Evolutionary conservation across 495 filamentous ascomycete genomes (phyloP).

Genomic region (Penicillium dipodomyicola): DNA sequence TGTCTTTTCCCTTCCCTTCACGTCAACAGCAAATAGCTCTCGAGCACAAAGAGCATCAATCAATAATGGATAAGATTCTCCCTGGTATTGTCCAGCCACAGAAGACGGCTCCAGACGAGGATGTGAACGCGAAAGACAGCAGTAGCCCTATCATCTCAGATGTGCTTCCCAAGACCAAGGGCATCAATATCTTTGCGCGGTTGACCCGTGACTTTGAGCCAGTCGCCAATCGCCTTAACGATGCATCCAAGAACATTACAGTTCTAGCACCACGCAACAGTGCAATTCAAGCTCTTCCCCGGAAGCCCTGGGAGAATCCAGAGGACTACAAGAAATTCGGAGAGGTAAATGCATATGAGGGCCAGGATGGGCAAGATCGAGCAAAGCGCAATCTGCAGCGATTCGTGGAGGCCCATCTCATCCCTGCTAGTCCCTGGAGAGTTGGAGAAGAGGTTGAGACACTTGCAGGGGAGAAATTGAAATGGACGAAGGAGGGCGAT

Average conservation of each 20-base stretch:
- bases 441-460: constrained; percentile 71
- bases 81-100: constrained; percentile 41
- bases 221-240: constrained; percentile 68
- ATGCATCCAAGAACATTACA: constrained; percentile 71
- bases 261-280: constrained; percentile 86
- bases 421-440: constrained; percentile 75
- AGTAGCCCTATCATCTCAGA: constrained; percentile 68
- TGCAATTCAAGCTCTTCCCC: constrained; percentile 71
- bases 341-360: constrained; percentile 70
- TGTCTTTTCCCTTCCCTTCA: constrained; percentile 9
- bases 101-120: constrained; percentile 25
- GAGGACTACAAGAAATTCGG: constrained; percentile 74
- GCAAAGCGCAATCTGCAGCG: constrained; percentile 73
- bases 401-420: constrained; percentile 86
- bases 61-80: constrained; percentile 32
- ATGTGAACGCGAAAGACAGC: constrained; percentile 15
- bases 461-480: constrained; percentile 68
- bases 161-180: constrained; percentile 75
- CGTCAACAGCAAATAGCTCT: constrained; percentile 16
- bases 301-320: constrained; percentile 94
- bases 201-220: constrained; percentile 78
- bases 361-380: constrained; percentile 71
- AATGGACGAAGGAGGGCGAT: constrained; percentile 79
- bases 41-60: constrained; percentile 26
- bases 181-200: constrained; percentile 84